A percentile compares a stretch with the other conserved stretches of the same genome.
These are phyloP conservation scores for Croton setiger DNA, from an alignment of 441 rosid genomes.

Conservation along the genomic window DNA sequence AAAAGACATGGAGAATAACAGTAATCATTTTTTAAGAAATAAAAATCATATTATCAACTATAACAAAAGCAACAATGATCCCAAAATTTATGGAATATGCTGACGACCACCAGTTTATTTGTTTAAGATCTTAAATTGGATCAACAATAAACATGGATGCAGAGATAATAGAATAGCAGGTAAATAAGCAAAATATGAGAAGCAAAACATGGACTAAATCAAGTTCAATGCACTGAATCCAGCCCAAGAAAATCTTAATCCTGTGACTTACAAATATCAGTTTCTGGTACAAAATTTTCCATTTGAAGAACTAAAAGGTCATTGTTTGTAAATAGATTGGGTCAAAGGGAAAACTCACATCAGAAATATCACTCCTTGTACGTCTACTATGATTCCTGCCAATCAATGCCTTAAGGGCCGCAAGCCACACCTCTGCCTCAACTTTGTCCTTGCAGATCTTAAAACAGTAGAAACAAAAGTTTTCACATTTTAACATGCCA, in stretches of 20 bases:
- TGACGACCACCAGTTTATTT: background rate
- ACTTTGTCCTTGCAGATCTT: constrained; percentile 92
- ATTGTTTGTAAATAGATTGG: background rate
- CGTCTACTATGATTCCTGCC: constrained; percentile 45
- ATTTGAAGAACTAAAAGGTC: background rate
- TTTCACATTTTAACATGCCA: constrained; percentile 21
- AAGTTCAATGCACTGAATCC: background rate
- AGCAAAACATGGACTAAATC: background rate
- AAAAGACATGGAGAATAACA: constrained; percentile 9
- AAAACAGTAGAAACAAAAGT: constrained; percentile 13
- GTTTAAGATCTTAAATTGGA: background rate
- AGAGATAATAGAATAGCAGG: background rate
- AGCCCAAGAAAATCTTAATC: background rate
- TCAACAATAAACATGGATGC: background rate
- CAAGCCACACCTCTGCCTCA: constrained; percentile 88
- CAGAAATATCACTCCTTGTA: constrained; percentile 61
- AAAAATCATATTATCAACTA: constrained; percentile 3
- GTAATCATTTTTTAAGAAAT: background rate
- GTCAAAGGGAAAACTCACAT: constrained; percentile 42
- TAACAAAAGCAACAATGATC: background rate
- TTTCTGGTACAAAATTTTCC: background rate
- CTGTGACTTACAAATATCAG: background rate
- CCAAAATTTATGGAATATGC: background rate
- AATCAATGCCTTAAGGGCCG: constrained; percentile 62
- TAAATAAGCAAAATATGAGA: background rate